Evolutionary conservation across 2,329 filamentous ascomycete species (phyloP).

Genomic region (Neofusicoccum kwambonambiense): DNA sequence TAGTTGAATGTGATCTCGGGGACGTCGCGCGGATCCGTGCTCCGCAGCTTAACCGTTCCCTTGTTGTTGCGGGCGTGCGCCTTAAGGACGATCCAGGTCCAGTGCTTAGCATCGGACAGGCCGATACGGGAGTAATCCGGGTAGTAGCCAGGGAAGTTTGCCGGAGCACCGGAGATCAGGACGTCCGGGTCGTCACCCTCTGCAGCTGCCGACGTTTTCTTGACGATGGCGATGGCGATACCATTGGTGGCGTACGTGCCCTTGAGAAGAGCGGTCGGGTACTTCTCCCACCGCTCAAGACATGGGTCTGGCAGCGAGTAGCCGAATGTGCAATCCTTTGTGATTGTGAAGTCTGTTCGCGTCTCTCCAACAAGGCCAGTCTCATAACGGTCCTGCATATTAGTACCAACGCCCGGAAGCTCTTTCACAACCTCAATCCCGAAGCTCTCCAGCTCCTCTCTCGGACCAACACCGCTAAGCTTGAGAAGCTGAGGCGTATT

Average conservation of each 20-base stretch:
- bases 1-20: conserved; percentile 55
- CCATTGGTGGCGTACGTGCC: conserved; percentile 53
- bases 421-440: conserved; percentile 56
- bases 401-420: conserved; percentile 62
- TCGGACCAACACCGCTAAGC: conserved; percentile 62
- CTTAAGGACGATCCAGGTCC: conserved; percentile 57
- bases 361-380: conserved; percentile 30
- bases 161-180: conserved; percentile 55
- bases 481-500: conserved; percentile 66
- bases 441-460: conserved; percentile 52
- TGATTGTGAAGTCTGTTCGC: conserved; percentile 19
- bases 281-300: conserved; percentile 40
- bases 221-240: conserved; percentile 50
- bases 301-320: conserved; percentile 42
- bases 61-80: conserved; percentile 61
- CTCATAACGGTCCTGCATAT: conserved; percentile 62
- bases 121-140: conserved; percentile 52
- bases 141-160: conserved; percentile 56
- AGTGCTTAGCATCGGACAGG: conserved; percentile 44
- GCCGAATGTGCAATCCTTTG: conserved; percentile 34
- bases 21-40: conserved; percentile 61
- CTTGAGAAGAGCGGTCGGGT: conserved; percentile 27
- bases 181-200: conserved; percentile 42
- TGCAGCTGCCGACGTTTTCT: conserved; percentile 37
- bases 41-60: conserved; percentile 62